Evolutionary conservation across 805 yeast species (phyloP).

Genomic region (Yamadazyma insecticola): DNA sequence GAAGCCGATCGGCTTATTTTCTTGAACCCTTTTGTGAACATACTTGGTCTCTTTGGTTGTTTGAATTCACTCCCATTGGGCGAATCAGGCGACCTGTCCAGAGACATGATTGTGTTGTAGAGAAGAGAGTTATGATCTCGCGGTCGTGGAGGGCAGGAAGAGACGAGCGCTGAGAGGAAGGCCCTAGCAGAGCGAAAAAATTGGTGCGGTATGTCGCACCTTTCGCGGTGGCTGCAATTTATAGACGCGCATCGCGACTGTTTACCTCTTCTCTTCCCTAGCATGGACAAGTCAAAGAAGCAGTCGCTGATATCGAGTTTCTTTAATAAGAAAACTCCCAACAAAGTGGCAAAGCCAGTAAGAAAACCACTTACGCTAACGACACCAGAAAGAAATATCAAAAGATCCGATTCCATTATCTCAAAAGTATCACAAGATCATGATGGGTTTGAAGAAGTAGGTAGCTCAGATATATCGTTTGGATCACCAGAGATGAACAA

Average conservation of each 20-base stretch:
- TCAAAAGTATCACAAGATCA: slow-evolving; percentile 13
- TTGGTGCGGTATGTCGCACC: too few relatives aligned
- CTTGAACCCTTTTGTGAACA: slow-evolving; percentile 26
- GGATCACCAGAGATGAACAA: slow-evolving; percentile 34
- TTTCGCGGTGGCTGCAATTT: too few relatives aligned
- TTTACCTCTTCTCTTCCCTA: too few relatives aligned
- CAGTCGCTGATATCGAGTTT: slow-evolving; percentile 28
- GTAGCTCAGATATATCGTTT: slow-evolving; percentile 31
- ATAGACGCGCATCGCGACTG: too few relatives aligned
- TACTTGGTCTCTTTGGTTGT: slow-evolving; percentile 11
- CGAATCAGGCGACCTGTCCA: neutral
- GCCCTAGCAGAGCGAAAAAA: too few relatives aligned
- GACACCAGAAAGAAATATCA: slow-evolving; percentile 9
- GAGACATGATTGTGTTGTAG: neutral
- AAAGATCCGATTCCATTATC: slow-evolving; percentile 18
- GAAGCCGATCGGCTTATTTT: slow-evolving; percentile 25
- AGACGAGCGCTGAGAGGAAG: too few relatives aligned
- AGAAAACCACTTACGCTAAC: neutral
- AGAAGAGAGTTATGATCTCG: too few relatives aligned
- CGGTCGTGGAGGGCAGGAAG: too few relatives aligned
- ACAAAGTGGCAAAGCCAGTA: neutral
- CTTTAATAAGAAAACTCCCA: slow-evolving; percentile 12
- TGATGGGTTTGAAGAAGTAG: slow-evolving; percentile 25
- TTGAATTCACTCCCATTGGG: slow-evolving; percentile 5
- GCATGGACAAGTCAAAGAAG: slow-evolving; percentile 6